Conservation (phyloP, 306 rosid species). For the Pyrus bretschneideri region DNA sequence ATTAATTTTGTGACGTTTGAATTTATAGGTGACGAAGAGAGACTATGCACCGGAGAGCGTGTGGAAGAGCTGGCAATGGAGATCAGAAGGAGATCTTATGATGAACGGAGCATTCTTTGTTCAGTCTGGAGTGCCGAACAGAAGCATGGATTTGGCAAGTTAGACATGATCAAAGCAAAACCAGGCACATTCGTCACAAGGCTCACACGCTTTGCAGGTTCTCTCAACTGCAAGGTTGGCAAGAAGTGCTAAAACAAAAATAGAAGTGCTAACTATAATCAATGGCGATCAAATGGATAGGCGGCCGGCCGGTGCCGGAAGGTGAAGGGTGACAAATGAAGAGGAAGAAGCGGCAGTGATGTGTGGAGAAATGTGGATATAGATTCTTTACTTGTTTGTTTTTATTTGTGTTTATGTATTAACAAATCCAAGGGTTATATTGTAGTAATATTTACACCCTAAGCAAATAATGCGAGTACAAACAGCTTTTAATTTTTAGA, state of each 20-base stretch:
- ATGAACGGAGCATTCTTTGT: constrained; percentile 51
- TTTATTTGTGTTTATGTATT: background rate
- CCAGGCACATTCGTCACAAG: constrained; percentile 33
- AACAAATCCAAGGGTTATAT: background rate
- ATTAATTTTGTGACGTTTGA: background rate
- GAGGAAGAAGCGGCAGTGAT: background rate
- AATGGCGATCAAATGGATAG: background rate
- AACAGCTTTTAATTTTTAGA: background rate
- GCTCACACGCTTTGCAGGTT: constrained; percentile 39
- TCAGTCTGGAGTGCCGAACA: constrained; percentile 26
- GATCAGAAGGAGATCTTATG: constrained; percentile 41
- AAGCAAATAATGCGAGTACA: background rate
- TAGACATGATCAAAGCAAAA: constrained; percentile 36
- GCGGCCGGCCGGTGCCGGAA: background rate
- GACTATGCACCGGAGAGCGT: constrained; percentile 6
- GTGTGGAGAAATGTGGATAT: background rate
- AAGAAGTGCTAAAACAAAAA: constrained; percentile 3
- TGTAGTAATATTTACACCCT: background rate
- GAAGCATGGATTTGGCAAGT: background rate
- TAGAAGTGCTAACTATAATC: background rate
- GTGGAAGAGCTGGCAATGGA: constrained; percentile 61
- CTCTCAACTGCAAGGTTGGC: constrained; percentile 28
- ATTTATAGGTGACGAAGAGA: constrained; percentile 39
- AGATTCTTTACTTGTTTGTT: background rate
- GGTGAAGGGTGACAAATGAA: background rate